Evolutionary conservation across 257 asterid genomes (phyloP).

Genomic region (Galeopsis tetrahit): DNA sequence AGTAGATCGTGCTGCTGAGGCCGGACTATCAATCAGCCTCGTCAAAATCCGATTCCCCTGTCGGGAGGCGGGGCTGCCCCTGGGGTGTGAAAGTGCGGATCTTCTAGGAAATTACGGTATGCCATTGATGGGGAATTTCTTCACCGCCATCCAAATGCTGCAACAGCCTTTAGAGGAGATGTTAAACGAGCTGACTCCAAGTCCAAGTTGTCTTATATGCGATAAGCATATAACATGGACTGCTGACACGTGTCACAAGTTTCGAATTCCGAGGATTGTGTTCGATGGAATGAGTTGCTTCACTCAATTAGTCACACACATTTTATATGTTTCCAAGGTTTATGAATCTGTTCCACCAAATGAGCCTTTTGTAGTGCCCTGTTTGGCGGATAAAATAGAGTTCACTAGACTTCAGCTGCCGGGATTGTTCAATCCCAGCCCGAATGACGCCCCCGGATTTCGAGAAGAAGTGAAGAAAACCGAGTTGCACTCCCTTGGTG

Average conservation of each 20-base stretch:
- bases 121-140: slow-evolving; percentile 31
- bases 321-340: slow-evolving; percentile 1
- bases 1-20: slow-evolving; percentile 1
- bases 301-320: slow-evolving; percentile 41
- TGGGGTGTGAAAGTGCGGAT: slow-evolving; percentile 61
- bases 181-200: slow-evolving; percentile 33
- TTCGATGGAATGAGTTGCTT: slow-evolving; percentile 58
- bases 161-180: slow-evolving; percentile 39
- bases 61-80: slow-evolving; percentile 52
- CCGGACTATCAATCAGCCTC: slow-evolving; percentile 43
- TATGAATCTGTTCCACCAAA: slow-evolving; percentile 16
- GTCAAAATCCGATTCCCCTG: slow-evolving; percentile 49
- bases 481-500: slow-evolving; percentile 35
- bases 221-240: slow-evolving; percentile 55
- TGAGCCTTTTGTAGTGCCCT: slow-evolving; percentile 41
- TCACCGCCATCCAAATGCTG: slow-evolving; percentile 36
- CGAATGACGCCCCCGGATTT: not conserved
- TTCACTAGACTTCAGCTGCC: slow-evolving; percentile 43
- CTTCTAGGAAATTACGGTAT: slow-evolving; percentile 36
- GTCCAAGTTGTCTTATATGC: slow-evolving; percentile 51
- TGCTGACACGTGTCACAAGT: slow-evolving; percentile 37
- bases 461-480: slow-evolving; percentile 33
- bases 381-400: slow-evolving; percentile 49
- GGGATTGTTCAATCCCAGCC: not conserved
- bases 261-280: slow-evolving; percentile 48